A percentile compares a stretch with the other conserved stretches of the same genome.
These are phyloP conservation scores for Pichia heedii DNA, from an alignment of 805 yeast genomes.

Conservation along the genomic window DNA sequence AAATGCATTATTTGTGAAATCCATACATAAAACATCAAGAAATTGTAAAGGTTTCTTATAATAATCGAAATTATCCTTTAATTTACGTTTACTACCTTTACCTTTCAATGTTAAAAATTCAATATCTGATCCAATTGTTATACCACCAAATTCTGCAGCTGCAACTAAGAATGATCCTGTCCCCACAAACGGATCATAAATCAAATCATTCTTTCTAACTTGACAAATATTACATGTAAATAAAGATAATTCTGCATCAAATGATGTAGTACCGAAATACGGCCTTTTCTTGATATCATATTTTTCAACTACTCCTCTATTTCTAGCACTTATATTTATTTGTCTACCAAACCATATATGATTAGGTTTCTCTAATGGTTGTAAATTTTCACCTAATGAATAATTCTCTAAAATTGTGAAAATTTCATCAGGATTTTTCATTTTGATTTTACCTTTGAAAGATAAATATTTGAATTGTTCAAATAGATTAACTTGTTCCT, in stretches of 20 bases:
- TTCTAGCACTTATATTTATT: conserved; percentile 53
- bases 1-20: conserved; percentile 85
- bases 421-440: conserved; percentile 66
- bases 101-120: conserved; percentile 77
- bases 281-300: conserved; percentile 76
- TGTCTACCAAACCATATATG: conserved; percentile 69
- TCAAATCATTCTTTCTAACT: conserved; percentile 51
- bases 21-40: conserved; percentile 81
- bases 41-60: conserved; percentile 51
- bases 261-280: conserved; percentile 92
- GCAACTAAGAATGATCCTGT: conserved; percentile 92
- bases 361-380: conserved; percentile 40
- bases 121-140: conserved; percentile 81
- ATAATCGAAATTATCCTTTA: conserved; percentile 61
- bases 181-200: conserved; percentile 94
- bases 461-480: conserved; percentile 64
- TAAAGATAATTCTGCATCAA: conserved; percentile 86
- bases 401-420: conserved; percentile 76
- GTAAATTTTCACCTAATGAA: conserved; percentile 27
- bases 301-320: conserved; percentile 55
- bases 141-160: conserved; percentile 75
- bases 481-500: conserved; percentile 49
- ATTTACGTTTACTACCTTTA: conserved; percentile 27
- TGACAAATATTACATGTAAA: conserved; percentile 84
- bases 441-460: conserved; percentile 66